Conservation (phyloP, 257 asterid species). For the Ballota nigra region DNA sequence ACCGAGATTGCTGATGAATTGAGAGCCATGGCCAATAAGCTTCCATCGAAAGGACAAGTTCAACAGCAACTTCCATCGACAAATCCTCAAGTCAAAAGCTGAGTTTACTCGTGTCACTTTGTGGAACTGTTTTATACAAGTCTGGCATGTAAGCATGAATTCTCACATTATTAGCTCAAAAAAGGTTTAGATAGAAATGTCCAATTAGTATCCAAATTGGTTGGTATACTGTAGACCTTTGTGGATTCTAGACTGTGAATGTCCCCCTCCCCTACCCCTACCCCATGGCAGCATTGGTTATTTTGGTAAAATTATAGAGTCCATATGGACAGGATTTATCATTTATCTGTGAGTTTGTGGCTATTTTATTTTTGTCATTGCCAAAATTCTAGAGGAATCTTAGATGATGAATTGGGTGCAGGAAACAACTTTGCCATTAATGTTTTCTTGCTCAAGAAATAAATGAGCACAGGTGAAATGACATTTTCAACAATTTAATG, state of each 20-base stretch:
- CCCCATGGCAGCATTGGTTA: background rate
- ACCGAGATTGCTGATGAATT: constrained; percentile 71
- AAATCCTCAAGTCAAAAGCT: constrained; percentile 50
- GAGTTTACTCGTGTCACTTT: background rate
- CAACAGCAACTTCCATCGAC: constrained; percentile 40
- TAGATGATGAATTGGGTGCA: background rate
- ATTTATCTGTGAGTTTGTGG: background rate
- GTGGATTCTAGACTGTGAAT: background rate
- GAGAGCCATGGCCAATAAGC: constrained; percentile 70
- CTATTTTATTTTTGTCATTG: background rate
- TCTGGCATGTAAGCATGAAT: constrained; percentile 17
- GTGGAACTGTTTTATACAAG: background rate
- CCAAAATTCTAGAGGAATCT: background rate
- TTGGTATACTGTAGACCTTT: background rate
- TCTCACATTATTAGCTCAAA: background rate
- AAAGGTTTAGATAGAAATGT: background rate
- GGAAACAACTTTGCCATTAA: background rate
- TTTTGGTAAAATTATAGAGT: background rate
- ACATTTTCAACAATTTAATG: background rate
- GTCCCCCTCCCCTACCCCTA: background rate
- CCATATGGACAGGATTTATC: background rate
- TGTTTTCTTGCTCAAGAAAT: background rate
- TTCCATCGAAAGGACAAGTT: constrained; percentile 62
- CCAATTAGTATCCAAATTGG: background rate
- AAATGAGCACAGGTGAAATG: background rate